Percentiles rank a stretch among this genome's conserved stretches.
These are phyloP conservation scores for Bonia amplexicaulis DNA, from an alignment of 176 grass and related monocot genomes.

Conservation along the genomic window DNA sequence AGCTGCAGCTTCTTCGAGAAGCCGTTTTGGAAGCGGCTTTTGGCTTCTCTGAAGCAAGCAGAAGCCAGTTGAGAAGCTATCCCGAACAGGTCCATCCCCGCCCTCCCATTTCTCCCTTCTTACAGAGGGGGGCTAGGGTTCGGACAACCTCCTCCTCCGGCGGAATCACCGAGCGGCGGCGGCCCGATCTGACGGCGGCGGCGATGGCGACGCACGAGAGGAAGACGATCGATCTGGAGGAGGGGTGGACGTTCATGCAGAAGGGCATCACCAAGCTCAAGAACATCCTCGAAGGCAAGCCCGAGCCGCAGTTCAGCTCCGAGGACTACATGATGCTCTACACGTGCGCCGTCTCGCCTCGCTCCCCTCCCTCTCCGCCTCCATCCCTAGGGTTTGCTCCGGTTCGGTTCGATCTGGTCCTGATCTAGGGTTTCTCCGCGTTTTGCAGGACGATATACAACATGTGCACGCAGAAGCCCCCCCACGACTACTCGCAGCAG, in stretches of 20 bases:
- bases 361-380: not conserved
- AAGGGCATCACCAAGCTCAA: constrained; percentile 77
- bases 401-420: constrained; percentile 35
- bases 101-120: not conserved
- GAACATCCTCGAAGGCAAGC: constrained; percentile 67
- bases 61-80: too few relatives aligned
- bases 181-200: constrained; percentile 17
- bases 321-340: constrained; percentile 96
- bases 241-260: constrained; percentile 85
- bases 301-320: constrained; percentile 68
- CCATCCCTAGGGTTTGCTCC: not conserved
- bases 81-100: not conserved
- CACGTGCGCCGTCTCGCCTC: constrained; percentile 2
- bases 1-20: too few relatives aligned
- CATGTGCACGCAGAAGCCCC: constrained; percentile 77
- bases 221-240: constrained; percentile 82
- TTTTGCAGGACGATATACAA: constrained; percentile 56
- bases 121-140: not conserved
- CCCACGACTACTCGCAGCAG: constrained; percentile 63
- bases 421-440: constrained; percentile 41
- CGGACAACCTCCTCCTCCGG: not conserved
- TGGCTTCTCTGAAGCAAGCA: too few relatives aligned
- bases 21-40: too few relatives aligned
- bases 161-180: not conserved
- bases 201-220: constrained; percentile 75